Percentiles rank a stretch among this genome's conserved stretches.
Evolutionary conservation across 345 rosid species (phyloP).

Genomic region (Lepidium africanum): DNA sequence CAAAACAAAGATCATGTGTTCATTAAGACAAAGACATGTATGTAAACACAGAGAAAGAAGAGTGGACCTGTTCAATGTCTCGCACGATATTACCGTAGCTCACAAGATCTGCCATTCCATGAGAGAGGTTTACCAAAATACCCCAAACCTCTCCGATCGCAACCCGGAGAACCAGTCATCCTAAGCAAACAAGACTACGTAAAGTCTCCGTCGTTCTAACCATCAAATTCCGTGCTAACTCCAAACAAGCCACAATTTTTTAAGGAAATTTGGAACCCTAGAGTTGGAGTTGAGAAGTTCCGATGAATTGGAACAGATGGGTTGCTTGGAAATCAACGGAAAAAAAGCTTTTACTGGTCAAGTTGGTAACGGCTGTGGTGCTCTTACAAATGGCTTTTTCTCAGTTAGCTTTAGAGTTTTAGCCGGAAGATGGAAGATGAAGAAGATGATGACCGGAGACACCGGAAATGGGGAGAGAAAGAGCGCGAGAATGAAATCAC

Average conservation of each 20-base stretch:
- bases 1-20: neutral
- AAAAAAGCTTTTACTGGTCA: neutral
- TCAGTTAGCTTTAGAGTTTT: neutral
- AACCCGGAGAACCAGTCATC: constrained; percentile 80
- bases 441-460: neutral
- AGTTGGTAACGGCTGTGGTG: neutral
- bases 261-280: constrained; percentile 6
- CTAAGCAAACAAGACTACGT: constrained; percentile 36
- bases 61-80: constrained; percentile 68
- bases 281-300: constrained; percentile 3
- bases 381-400: neutral
- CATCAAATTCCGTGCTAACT: constrained; percentile 20
- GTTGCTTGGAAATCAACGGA: constrained; percentile 1
- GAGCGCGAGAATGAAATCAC: constrained; percentile 12
- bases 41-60: neutral
- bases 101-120: constrained; percentile 99
- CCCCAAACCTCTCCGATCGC: constrained; percentile 75
- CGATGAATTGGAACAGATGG: neutral
- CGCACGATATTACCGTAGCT: constrained; percentile 81
- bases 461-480: neutral
- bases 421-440: neutral
- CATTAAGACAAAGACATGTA: neutral
- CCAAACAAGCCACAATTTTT: constrained; percentile 21
- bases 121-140: constrained; percentile 54
- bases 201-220: constrained; percentile 32